phyloP scores from a whole-genome alignment of 202 grass and related monocot species.

The Dendrocalamus latiflorus region DNA sequence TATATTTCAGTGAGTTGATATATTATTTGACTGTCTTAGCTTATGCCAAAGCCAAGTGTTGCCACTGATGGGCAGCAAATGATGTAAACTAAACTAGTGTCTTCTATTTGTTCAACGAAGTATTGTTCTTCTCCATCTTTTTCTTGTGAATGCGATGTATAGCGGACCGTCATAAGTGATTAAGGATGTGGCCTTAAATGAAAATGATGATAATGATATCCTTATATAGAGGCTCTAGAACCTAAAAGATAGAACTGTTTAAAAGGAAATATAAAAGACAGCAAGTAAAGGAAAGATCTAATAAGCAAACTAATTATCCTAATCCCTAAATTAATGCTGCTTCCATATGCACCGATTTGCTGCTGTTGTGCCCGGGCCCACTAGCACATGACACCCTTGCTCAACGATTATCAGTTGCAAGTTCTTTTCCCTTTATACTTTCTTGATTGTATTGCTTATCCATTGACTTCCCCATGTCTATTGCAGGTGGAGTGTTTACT shows the following conservation, averaged over 20 bases:
- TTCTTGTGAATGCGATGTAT: neutral
- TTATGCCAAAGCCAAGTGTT: neutral
- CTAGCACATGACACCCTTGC: neutral
- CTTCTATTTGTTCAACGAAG: neutral
- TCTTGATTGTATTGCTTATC: neutral
- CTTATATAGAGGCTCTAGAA: neutral
- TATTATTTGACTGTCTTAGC: neutral
- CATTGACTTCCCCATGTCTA: conserved; percentile 3
- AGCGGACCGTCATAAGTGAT: neutral
- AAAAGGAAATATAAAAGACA: neutral
- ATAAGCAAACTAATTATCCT: neutral
- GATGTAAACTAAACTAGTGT: neutral
- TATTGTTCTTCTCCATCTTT: neutral
- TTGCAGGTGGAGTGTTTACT: conserved; percentile 82
- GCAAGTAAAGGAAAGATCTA: neutral
- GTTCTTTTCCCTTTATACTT: neutral
- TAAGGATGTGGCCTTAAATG: neutral
- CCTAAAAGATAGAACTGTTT: neutral
- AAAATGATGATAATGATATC: neutral
- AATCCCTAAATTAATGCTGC: neutral
- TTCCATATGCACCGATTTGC: neutral
- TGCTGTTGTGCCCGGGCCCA: neutral
- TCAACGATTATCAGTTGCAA: neutral
- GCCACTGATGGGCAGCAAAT: neutral
- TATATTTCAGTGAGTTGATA: neutral